Percentiles rank a stretch among this genome's conserved stretches.
Evolutionary conservation across 2,329 filamentous ascomycete species (phyloP).

Genomic region (Lecanicillium sp.): DNA sequence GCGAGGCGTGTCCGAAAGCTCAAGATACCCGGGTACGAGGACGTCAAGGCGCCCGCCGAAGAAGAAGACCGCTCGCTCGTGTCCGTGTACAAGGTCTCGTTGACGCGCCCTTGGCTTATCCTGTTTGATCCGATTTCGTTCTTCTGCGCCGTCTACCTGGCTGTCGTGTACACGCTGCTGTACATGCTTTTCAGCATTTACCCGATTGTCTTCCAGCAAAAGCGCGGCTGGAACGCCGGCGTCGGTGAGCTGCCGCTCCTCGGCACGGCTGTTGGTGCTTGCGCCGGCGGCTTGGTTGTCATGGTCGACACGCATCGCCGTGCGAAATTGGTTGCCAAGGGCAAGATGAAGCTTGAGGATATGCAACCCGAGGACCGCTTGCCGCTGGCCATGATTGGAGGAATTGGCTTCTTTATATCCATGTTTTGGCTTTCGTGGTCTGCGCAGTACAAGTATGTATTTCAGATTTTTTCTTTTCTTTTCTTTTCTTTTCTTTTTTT

Average conservation of each 20-base stretch:
- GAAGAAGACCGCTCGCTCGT: constrained; percentile 34
- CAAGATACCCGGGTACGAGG: no score
- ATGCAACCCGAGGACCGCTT: constrained; percentile 47
- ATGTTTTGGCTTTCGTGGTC: constrained; percentile 62
- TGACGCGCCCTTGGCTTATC: constrained; percentile 49
- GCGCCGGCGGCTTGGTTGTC: constrained; percentile 37
- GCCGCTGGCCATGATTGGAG: constrained; percentile 51
- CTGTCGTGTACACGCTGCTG: constrained; percentile 45
- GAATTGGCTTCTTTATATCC: constrained; percentile 47
- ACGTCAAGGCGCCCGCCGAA: constrained; percentile 44
- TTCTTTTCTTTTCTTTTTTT: no score
- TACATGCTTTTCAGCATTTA: constrained; percentile 57
- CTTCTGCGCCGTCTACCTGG: constrained; percentile 45
- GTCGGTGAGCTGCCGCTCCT: constrained; percentile 46
- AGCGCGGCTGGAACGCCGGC: constrained; percentile 47
- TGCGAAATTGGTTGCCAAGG: constrained; percentile 34
- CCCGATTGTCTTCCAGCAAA: constrained; percentile 47
- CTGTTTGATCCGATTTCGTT: constrained; percentile 49
- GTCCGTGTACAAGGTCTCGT: constrained; percentile 43
- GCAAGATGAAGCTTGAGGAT: constrained; percentile 17
- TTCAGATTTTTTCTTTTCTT: constrained; percentile 21
- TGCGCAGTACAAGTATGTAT: constrained; percentile 40
- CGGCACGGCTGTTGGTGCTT: constrained; percentile 43
- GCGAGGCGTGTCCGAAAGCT: constrained; percentile 44
- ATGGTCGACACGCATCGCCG: constrained; percentile 32